Percentiles rank a stretch among this genome's conserved stretches.
phyloP scores from a whole-genome alignment of 1,284 basidiomycete genomes.

The Singerocomus rubriflavus region DNA sequence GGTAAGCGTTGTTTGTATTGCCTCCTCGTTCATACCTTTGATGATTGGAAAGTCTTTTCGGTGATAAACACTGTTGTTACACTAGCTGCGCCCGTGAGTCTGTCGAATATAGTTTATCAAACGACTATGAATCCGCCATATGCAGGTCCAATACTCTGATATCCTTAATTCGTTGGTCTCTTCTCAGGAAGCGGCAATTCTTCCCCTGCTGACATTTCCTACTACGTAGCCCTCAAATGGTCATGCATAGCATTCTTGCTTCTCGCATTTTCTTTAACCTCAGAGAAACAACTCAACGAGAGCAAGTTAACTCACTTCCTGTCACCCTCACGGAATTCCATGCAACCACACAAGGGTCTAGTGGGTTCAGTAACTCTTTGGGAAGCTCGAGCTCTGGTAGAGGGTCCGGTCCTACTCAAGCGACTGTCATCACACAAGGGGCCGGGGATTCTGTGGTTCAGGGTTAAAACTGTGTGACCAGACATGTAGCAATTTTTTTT shows the following conservation, averaged over 20 bases:
- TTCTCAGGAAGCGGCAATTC: neutral
- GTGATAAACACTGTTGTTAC: slow-evolving; percentile 17
- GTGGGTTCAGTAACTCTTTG: neutral
- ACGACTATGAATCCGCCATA: neutral
- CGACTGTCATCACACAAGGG: neutral
- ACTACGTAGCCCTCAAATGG: slow-evolving; percentile 21
- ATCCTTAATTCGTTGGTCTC: slow-evolving; percentile 20
- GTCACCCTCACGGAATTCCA: slow-evolving; percentile 15
- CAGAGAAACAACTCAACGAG: slow-evolving; percentile 18
- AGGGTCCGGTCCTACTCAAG: neutral
- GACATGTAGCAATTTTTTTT: neutral
- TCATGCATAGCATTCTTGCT: slow-evolving; percentile 23
- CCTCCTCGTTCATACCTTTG: neutral
- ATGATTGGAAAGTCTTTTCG: slow-evolving; percentile 17
- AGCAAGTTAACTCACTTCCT: neutral
- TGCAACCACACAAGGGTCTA: slow-evolving; percentile 1
- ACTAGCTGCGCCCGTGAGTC: slow-evolving; percentile 12
- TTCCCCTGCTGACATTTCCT: slow-evolving; percentile 1
- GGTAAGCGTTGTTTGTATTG: neutral
- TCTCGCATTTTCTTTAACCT: slow-evolving; percentile 31
- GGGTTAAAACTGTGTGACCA: neutral
- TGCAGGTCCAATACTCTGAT: slow-evolving; percentile 15
- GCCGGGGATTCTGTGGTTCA: neutral
- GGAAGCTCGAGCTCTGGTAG: neutral
- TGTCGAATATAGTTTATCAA: neutral